A percentile compares a stretch with the other conserved stretches of the same genome.
These are phyloP conservation scores for Rugonectria rugulosa DNA, from an alignment of 2,329 filamentous ascomycete species.

Conservation along the genomic window DNA sequence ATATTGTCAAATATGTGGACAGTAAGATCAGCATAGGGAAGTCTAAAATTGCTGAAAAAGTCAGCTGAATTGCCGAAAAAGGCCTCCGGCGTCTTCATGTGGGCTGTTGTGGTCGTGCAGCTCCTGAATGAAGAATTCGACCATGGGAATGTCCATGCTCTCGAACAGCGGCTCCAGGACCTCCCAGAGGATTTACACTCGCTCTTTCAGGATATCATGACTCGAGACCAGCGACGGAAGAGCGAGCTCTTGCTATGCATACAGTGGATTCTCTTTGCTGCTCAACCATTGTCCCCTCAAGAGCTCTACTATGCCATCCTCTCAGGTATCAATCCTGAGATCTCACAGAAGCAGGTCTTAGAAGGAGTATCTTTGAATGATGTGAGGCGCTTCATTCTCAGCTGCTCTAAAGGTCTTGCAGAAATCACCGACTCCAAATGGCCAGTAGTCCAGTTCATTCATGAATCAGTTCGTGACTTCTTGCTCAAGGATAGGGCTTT, in stretches of 20 bases:
- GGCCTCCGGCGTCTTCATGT: constrained; percentile 53
- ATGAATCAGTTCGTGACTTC: too few relatives aligned
- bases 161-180: constrained; percentile 41
- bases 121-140: constrained; percentile 48
- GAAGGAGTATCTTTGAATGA: too few relatives aligned
- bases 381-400: too few relatives aligned
- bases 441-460: too few relatives aligned
- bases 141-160: constrained; percentile 31
- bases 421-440: too few relatives aligned
- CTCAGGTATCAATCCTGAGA: too few relatives aligned
- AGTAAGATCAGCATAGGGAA: constrained; percentile 16
- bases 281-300: too few relatives aligned
- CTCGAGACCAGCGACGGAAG: constrained; percentile 51
- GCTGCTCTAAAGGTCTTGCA: too few relatives aligned
- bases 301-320: too few relatives aligned
- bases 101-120: constrained; percentile 49
- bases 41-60: not conserved
- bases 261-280: constrained; percentile 60
- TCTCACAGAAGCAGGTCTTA: too few relatives aligned
- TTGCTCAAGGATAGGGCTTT: too few relatives aligned
- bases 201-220: constrained; percentile 60
- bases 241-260: constrained; percentile 54
- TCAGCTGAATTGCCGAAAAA: constrained; percentile 43
- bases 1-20: constrained; percentile 35
- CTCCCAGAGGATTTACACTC: constrained; percentile 51